A percentile compares a stretch with the other conserved stretches of the same genome.
Evolutionary conservation across 2,329 filamentous ascomycete species (phyloP).

Genomic region (Diaporthe sp.): DNA sequence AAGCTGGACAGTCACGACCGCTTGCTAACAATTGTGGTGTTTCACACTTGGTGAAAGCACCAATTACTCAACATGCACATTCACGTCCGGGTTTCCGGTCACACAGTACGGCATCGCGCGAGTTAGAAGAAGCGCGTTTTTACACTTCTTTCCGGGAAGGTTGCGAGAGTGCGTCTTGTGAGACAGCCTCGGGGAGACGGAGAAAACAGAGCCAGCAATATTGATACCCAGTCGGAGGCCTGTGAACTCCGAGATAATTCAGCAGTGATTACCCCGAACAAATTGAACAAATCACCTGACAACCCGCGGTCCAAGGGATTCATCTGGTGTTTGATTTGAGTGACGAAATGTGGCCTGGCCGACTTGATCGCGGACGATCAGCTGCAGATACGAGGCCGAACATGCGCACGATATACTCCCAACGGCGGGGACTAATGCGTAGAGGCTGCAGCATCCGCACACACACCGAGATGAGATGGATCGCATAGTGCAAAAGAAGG

Average conservation of each 20-base stretch:
- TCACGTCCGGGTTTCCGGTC: not conserved
- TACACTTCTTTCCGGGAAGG: not conserved
- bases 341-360: constrained; percentile 18
- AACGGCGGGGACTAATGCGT: constrained; percentile 29
- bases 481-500: constrained; percentile 19
- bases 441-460: constrained; percentile 12
- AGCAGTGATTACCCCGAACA: not conserved
- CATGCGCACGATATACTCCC: not conserved
- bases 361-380: not conserved
- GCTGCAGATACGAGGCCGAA: constrained; percentile 20
- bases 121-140: not conserved
- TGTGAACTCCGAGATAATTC: not conserved
- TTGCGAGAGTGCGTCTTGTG: not conserved
- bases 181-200: not conserved
- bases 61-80: not conserved
- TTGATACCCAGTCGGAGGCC: constrained; percentile 25
- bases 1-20: not conserved
- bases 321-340: constrained; percentile 6
- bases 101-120: not conserved
- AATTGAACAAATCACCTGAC: constrained; percentile 1
- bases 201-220: not conserved
- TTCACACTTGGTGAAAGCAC: too few species aligned
- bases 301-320: not conserved
- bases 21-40: not conserved
- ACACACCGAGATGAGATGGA: constrained; percentile 26